These are phyloP conservation scores for Sporisorium graminicola DNA, from an alignment of 1,284 basidiomycete species.

Conservation along the genomic window DNA sequence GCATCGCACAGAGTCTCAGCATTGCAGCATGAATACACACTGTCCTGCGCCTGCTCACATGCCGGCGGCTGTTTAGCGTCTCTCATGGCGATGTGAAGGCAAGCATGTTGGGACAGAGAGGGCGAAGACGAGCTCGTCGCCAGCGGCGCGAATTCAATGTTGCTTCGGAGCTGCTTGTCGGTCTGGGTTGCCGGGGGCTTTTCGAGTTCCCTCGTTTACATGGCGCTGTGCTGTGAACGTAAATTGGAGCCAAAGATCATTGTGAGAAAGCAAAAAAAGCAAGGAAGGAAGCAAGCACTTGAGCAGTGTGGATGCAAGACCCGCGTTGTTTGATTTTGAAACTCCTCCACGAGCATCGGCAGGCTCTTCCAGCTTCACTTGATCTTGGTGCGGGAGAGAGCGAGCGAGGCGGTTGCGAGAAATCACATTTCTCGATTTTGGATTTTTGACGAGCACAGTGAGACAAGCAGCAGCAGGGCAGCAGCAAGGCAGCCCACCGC, in stretches of 20 bases:
- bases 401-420: neutral
- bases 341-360: constrained; percentile 23
- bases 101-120: no score
- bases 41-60: neutral
- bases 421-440: neutral
- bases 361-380: neutral
- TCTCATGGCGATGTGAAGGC: no score
- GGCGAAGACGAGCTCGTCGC: neutral
- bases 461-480: neutral
- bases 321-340: constrained; percentile 2
- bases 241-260: constrained; percentile 1
- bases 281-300: neutral
- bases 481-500: neutral
- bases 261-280: neutral
- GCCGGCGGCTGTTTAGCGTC: neutral
- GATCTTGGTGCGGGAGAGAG: constrained; percentile 1
- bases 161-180: neutral
- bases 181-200: neutral
- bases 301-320: constrained; percentile 9
- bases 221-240: neutral
- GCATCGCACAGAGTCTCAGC: neutral
- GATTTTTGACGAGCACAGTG: neutral
- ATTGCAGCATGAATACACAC: neutral
- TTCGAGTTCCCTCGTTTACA: neutral
- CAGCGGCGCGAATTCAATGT: neutral